Conservation (phyloP, 2,329 filamentous ascomycete species). For the Magnaporthiopsis poae region DNA sequence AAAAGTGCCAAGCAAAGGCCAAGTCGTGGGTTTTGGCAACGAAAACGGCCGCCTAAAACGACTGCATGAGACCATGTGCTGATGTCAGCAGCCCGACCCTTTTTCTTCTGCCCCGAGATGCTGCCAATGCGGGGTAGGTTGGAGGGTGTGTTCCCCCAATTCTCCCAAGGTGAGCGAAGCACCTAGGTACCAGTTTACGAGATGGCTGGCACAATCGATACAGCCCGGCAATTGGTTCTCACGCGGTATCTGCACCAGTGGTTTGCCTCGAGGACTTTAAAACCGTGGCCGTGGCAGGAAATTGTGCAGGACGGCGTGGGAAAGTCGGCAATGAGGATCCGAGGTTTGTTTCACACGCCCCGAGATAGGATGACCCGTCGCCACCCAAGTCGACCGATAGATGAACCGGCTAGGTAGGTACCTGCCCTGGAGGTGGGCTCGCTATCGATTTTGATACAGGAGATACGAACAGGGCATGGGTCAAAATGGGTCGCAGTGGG, state of each 20-base stretch:
- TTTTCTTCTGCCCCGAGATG: background rate
- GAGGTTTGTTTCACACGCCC: background rate
- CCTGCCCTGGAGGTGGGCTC: no score
- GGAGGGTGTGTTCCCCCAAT: background rate
- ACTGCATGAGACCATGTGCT: slow-evolving; percentile 2
- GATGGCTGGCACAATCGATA: background rate
- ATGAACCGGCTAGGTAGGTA: background rate
- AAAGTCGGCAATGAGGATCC: no score
- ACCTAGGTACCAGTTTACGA: background rate
- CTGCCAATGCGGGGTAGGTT: background rate
- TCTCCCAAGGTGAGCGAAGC: no score
- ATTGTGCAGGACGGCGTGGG: background rate
- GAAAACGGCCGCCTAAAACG: background rate
- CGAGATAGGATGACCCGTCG: background rate
- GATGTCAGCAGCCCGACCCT: slow-evolving; percentile 5
- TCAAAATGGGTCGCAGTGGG: background rate
- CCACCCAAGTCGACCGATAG: background rate
- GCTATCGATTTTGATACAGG: background rate
- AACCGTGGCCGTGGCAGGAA: background rate
- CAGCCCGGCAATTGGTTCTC: background rate
- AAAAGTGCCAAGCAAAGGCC: no score
- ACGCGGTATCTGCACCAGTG: background rate
- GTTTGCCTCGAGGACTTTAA: background rate
- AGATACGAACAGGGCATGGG: background rate
- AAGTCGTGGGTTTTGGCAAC: background rate